These are phyloP conservation scores for Wickerhamiella allomyrinae DNA, from an alignment of 805 yeast genomes.

Conservation along the genomic window DNA sequence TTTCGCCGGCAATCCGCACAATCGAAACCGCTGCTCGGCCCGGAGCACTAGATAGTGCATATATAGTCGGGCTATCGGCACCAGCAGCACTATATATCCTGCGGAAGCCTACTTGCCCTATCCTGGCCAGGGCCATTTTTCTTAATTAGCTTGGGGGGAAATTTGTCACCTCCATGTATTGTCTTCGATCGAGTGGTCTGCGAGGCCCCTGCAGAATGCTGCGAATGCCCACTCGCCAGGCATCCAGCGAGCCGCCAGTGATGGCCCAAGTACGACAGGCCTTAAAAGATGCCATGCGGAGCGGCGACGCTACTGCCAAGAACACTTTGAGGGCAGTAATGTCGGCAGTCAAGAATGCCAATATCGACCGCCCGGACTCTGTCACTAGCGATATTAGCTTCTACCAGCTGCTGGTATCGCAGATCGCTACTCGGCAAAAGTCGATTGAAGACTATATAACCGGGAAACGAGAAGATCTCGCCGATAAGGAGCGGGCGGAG, in stretches of 20 bases:
- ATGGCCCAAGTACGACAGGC: conserved; percentile 29
- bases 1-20: conserved; percentile 67
- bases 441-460: conserved; percentile 34
- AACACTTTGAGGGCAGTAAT: conserved; percentile 22
- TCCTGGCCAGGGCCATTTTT: too few species aligned
- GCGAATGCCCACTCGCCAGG: neutral
- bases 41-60: conserved; percentile 76
- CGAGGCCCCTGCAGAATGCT: neutral
- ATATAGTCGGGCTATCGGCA: conserved; percentile 80
- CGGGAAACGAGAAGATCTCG: conserved; percentile 38
- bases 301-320: conserved; percentile 28
- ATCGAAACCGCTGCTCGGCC: conserved; percentile 80
- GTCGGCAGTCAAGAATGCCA: conserved; percentile 24
- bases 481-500: conserved; percentile 38
- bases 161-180: neutral
- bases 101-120: too few species aligned
- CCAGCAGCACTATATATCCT: too few species aligned
- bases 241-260: conserved; percentile 22
- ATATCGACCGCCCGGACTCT: conserved; percentile 22
- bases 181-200: neutral
- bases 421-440: conserved; percentile 30
- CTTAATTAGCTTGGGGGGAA: too few species aligned
- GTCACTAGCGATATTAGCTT: conserved; percentile 19
- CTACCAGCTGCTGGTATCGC: conserved; percentile 32
- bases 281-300: conserved; percentile 35